Percentiles rank a stretch among this genome's conserved stretches.
These are phyloP conservation scores for Cyamopsis tetragonoloba DNA, from an alignment of 306 rosid species.

Conservation along the genomic window DNA sequence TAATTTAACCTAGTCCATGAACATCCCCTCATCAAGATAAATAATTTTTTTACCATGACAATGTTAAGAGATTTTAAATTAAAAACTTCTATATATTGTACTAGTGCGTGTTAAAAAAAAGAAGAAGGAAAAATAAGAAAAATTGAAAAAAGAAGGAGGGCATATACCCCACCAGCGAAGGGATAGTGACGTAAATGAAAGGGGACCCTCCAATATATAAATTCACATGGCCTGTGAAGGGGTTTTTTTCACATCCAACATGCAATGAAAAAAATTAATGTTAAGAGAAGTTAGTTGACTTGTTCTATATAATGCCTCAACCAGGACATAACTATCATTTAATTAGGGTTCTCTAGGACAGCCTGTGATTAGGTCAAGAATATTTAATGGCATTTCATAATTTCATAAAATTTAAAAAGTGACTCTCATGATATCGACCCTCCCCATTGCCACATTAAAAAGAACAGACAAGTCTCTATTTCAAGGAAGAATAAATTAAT, in stretches of 20 bases:
- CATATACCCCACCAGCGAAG: constrained; percentile 29
- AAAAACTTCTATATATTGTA: too few relatives aligned
- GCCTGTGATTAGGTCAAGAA: constrained; percentile 59
- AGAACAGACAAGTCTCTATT: constrained; percentile 27
- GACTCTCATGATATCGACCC: constrained; percentile 39
- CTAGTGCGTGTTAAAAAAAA: too few relatives aligned
- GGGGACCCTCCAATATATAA: constrained; percentile 42
- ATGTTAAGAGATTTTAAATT: too few relatives aligned
- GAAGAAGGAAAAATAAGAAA: constrained; percentile 23
- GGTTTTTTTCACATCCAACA: constrained; percentile 46
- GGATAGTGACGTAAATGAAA: constrained; percentile 38
- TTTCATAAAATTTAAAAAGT: too few relatives aligned
- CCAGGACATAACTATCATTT: constrained; percentile 39
- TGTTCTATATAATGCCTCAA: constrained; percentile 38
- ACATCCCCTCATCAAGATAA: too few relatives aligned
- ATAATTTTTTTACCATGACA: too few relatives aligned
- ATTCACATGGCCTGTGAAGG: constrained; percentile 56
- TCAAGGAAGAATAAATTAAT: constrained; percentile 21
- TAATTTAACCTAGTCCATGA: too few relatives aligned
- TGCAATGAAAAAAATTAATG: constrained; percentile 31
- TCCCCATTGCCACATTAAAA: constrained; percentile 32
- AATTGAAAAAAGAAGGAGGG: constrained; percentile 31
- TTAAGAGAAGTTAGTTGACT: constrained; percentile 54
- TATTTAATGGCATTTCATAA: constrained; percentile 43
- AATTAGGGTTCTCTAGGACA: constrained; percentile 44